These are phyloP conservation scores for Diaporthe australafricana DNA, from an alignment of 2,329 filamentous ascomycete genomes.

Conservation along the genomic window DNA sequence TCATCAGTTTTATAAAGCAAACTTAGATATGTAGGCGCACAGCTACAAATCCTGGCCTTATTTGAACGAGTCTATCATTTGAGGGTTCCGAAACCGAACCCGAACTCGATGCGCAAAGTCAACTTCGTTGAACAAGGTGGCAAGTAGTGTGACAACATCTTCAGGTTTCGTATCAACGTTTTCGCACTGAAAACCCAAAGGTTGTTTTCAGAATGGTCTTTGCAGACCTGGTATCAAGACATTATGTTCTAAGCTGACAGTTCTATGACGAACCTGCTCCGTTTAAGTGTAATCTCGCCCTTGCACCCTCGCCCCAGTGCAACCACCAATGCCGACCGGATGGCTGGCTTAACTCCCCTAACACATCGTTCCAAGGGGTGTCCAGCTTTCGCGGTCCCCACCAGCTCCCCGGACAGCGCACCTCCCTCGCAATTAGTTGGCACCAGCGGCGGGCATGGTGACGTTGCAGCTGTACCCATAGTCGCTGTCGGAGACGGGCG, in stretches of 20 bases:
- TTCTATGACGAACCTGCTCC: not conserved
- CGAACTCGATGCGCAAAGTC: no score
- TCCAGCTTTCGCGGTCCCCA: not conserved
- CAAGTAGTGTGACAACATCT: not conserved
- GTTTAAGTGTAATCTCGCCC: not conserved
- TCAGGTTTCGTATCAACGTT: not conserved
- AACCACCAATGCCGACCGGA: not conserved
- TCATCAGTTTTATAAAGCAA: no score
- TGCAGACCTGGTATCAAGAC: slow-evolving; percentile 19
- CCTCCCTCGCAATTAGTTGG: not conserved
- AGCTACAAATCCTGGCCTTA: no score
- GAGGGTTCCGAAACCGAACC: no score
- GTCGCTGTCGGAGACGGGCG: slow-evolving; percentile 34
- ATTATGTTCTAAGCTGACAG: slow-evolving; percentile 17
- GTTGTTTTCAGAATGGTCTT: not conserved
- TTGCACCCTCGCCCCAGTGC: not conserved
- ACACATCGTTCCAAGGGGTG: not conserved
- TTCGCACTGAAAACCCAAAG: not conserved
- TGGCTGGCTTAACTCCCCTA: not conserved
- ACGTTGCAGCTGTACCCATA: slow-evolving; percentile 31
- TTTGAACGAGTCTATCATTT: no score
- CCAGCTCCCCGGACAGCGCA: no score
- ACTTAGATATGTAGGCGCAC: no score
- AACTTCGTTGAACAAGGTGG: not conserved
- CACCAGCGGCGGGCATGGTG: slow-evolving; percentile 6